A percentile compares a stretch with the other conserved stretches of the same genome.
Conservation (phyloP, 371 early-diverging fungal genomes). For the Mortierella sp. region DNA sequence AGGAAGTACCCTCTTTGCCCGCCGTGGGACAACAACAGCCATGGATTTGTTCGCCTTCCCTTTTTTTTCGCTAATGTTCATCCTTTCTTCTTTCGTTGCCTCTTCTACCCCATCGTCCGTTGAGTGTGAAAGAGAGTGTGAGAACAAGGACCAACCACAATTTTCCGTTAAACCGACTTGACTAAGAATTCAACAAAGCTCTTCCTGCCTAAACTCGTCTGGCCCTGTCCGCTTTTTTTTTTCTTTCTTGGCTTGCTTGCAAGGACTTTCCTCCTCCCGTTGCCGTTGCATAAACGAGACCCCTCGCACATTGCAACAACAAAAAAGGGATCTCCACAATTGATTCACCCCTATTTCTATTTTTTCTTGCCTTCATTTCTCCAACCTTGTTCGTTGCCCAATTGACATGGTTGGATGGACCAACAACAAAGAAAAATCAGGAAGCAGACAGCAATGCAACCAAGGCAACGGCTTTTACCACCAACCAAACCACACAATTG, state of each 20-base stretch:
- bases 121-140: background rate
- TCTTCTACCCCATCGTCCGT: background rate
- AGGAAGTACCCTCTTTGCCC: conserved; percentile 16
- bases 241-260: background rate
- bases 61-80: background rate
- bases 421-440: background rate
- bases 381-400: background rate
- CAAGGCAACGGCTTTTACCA: too few species aligned
- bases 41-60: background rate
- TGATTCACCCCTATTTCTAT: background rate
- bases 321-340: background rate
- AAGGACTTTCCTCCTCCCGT: background rate
- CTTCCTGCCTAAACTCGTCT: background rate
- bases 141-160: background rate
- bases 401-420: too few species aligned
- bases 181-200: background rate
- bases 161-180: background rate
- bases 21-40: background rate
- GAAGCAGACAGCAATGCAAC: too few species aligned
- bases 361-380: background rate
- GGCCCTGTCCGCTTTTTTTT: background rate
- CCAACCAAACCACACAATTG: too few species aligned
- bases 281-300: background rate
- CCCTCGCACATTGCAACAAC: background rate
- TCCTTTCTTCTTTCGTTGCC: background rate